Base-by-base conservation (phyloP, 2,329 filamentous ascomycete species). In the Fusarium succisae region DNA sequence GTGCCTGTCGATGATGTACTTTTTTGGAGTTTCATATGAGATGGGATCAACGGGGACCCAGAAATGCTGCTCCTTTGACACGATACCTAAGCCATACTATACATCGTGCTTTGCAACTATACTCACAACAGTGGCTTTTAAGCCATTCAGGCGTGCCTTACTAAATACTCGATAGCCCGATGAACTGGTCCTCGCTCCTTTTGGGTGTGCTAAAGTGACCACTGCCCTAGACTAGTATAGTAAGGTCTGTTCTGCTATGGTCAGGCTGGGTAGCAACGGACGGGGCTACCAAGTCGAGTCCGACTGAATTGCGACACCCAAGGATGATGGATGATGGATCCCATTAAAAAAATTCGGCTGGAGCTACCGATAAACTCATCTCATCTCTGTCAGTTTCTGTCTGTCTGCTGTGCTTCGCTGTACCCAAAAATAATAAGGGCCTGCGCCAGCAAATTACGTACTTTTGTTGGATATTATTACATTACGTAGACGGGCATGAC, bases 401-500 rank as follows among this genome's bases (percentile, higher is more conserved):
- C 32, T 35, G 47, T 30, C 28, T 48, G 26, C 6, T 28, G 45
- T 28, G 26, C 20, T 35, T 50, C 37, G n/a, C 45, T 43, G 63
- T 59, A 43, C 48, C 57, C 72, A 73, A 69, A 65, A 64, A 70
- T 43, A 64, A 57, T 26, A 43, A 72, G 54, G 55, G 48, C 53
- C 58, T 58, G 61, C 44, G 38, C 32, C 50, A 67, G 74, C 69
- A 77, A 72, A 77, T 75, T 76, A 60, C 69, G 62, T 53, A 62
- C 67, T 43, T 63, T 54, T 48, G 26, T 44, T 71, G 53, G 63
- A 50, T 37, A 53, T 53, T 26, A 53, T 28, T 55, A 55, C 32
- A 51, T 62, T 68, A 43, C 58, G 54, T 63, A 43, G 48, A 43
- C 43, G 28, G 66, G 44, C 56, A 69, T 38, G 32, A 37, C 47